Percentiles rank a stretch among this genome's conserved stretches.
These are phyloP conservation scores for Naganishia onofrii DNA, from an alignment of 768 basidiomycete genomes.

Conservation along the genomic window DNA sequence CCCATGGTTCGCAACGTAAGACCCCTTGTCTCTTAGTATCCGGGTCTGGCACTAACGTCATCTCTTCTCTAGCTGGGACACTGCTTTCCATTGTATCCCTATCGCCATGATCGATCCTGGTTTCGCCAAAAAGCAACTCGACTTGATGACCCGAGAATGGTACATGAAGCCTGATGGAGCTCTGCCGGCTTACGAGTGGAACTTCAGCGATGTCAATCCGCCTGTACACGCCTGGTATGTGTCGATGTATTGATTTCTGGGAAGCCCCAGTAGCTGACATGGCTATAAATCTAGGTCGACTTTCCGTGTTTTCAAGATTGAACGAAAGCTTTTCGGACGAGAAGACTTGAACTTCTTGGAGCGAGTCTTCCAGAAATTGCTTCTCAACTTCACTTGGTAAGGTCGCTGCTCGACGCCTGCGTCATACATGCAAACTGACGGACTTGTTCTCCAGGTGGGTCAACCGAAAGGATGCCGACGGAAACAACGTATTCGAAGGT, in stretches of 20 bases:
- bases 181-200: constrained; percentile 99
- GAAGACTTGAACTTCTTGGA: constrained; percentile 92
- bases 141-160: constrained; percentile 95
- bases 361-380: constrained; percentile 94
- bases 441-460: constrained; percentile 70
- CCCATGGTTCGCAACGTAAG: constrained; percentile 87
- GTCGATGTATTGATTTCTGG: constrained; percentile 32
- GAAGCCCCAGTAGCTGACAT: neutral
- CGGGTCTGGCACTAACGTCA: neutral
- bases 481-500: constrained; percentile 96
- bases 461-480: constrained; percentile 91
- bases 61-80: constrained; percentile 64
- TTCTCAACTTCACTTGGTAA: constrained; percentile 92
- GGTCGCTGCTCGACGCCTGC: constrained; percentile 46
- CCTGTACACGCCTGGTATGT: constrained; percentile 89
- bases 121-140: constrained; percentile 97
- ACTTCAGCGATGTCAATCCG: constrained; percentile 96
- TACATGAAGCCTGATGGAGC: constrained; percentile 97
- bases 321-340: constrained; percentile 85
- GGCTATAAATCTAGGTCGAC: constrained; percentile 54
- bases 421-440: constrained; percentile 1
- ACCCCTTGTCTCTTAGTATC: neutral
- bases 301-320: constrained; percentile 98
- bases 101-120: constrained; percentile 90
- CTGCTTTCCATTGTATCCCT: constrained; percentile 98